Evolutionary conservation across 371 early-diverging fungal species (phyloP).

Genomic region (Actinomucor elegans): DNA sequence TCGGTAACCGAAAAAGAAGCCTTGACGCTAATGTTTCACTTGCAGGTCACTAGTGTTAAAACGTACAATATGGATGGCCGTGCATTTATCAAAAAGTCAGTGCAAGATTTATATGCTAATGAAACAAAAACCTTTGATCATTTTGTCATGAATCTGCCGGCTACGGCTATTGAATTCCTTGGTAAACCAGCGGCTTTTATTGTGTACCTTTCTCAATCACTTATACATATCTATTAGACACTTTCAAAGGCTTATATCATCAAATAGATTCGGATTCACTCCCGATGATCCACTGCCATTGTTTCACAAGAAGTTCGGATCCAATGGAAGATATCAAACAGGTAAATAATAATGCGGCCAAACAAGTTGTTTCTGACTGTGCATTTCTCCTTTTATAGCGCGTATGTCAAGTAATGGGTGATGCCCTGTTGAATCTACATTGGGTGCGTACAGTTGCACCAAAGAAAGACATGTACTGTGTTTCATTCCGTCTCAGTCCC

Average conservation of each 20-base stretch:
- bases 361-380: too few species aligned
- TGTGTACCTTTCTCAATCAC: conserved; percentile 56
- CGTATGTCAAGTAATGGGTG: conserved; percentile 55
- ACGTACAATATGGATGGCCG: conserved; percentile 92
- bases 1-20: too few species aligned
- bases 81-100: conserved; percentile 78
- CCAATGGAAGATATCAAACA: conserved; percentile 60
- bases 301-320: conserved; percentile 85
- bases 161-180: conserved; percentile 93
- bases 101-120: conserved; percentile 56
- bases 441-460: conserved; percentile 95
- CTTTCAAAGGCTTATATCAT: conserved; percentile 70
- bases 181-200: conserved; percentile 51
- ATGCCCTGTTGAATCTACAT: conserved; percentile 54
- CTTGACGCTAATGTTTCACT: too few species aligned
- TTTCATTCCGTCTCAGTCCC: conserved; percentile 74
- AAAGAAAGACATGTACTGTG: conserved; percentile 96
- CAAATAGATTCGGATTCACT: conserved; percentile 50
- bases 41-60: too few species aligned
- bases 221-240: conserved; percentile 58
- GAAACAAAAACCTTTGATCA: conserved; percentile 72
- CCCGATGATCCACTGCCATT: conserved; percentile 92
- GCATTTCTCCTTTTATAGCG: conserved; percentile 33
- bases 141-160: conserved; percentile 97
- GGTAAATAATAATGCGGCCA: neutral